These are phyloP conservation scores for Pharus latifolius DNA, from an alignment of 176 grass and related monocot species.

Conservation along the genomic window DNA sequence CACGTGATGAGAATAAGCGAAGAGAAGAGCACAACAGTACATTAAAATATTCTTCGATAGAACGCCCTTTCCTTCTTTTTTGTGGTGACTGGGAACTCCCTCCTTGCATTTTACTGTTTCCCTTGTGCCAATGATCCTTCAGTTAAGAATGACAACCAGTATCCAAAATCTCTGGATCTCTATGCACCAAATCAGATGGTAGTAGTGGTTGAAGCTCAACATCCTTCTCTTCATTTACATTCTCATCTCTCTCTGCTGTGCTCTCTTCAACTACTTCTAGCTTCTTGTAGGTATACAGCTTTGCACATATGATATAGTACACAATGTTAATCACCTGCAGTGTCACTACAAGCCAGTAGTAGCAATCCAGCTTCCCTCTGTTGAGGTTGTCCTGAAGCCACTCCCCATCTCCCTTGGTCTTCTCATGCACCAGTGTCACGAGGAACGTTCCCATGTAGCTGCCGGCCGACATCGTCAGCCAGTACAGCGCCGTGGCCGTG, in stretches of 20 bases:
- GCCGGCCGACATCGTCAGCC: constrained; percentile 38
- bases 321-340: constrained; percentile 49
- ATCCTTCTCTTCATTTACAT: no score
- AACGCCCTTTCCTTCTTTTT: no score
- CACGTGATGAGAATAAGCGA: no score
- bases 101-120: no score
- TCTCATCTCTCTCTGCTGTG: background rate
- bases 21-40: no score
- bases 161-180: no score
- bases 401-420: constrained; percentile 21
- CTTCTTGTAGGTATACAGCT: constrained; percentile 43
- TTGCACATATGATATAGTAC: constrained; percentile 43
- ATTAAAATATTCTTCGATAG: no score
- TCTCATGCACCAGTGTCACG: constrained; percentile 52
- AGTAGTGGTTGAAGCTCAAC: no score
- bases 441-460: constrained; percentile 62
- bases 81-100: no score
- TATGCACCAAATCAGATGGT: no score
- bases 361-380: constrained; percentile 48
- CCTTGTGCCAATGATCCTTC: no score
- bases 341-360: constrained; percentile 61
- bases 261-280: constrained; percentile 18
- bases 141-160: no score
- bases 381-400: constrained; percentile 79
- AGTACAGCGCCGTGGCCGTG: constrained; percentile 55